A percentile compares a stretch with the other conserved stretches of the same genome.
These are phyloP conservation scores for Alternaria alternata DNA, from an alignment of 2,329 filamentous ascomycete genomes.

Conservation along the genomic window DNA sequence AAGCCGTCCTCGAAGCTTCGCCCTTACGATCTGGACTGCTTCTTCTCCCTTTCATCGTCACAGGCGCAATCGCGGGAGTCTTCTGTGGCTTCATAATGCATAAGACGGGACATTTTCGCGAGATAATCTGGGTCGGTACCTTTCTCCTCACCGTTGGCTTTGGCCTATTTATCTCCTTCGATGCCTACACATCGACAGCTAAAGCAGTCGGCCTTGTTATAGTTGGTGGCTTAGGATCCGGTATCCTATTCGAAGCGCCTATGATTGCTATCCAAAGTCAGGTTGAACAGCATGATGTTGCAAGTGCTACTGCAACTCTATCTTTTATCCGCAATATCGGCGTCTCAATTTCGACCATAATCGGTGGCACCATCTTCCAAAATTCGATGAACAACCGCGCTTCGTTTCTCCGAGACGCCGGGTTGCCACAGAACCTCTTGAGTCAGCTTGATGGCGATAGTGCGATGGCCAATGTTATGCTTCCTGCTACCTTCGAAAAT, in stretches of 20 bases:
- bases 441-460: slow-evolving; percentile 63
- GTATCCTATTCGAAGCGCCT: slow-evolving; percentile 63
- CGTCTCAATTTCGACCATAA: slow-evolving; percentile 58
- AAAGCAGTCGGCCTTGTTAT: slow-evolving; percentile 59
- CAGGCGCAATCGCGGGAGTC: slow-evolving; percentile 57
- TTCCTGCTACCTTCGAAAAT: slow-evolving; percentile 60
- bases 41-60: slow-evolving; percentile 66
- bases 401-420: slow-evolving; percentile 54
- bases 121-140: slow-evolving; percentile 48
- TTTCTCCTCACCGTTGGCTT: slow-evolving; percentile 44
- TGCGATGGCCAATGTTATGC: slow-evolving; percentile 67
- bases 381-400: slow-evolving; percentile 68
- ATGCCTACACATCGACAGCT: slow-evolving; percentile 35
- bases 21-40: slow-evolving; percentile 69
- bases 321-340: slow-evolving; percentile 58
- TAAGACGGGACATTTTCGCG: slow-evolving; percentile 54
- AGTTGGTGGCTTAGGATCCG: slow-evolving; percentile 60
- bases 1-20: slow-evolving; percentile 69
- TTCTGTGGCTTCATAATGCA: slow-evolving; percentile 58
- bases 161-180: slow-evolving; percentile 47
- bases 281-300: slow-evolving; percentile 60
- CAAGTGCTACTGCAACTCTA: slow-evolving; percentile 62
- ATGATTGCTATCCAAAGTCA: slow-evolving; percentile 65
- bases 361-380: slow-evolving; percentile 62
- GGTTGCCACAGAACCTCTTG: slow-evolving; percentile 60